Percentiles rank a stretch among this genome's conserved stretches.
Conservation (phyloP, 2,329 filamentous ascomycete genomes). For the Neofusicoccum kwambonambiense region DNA sequence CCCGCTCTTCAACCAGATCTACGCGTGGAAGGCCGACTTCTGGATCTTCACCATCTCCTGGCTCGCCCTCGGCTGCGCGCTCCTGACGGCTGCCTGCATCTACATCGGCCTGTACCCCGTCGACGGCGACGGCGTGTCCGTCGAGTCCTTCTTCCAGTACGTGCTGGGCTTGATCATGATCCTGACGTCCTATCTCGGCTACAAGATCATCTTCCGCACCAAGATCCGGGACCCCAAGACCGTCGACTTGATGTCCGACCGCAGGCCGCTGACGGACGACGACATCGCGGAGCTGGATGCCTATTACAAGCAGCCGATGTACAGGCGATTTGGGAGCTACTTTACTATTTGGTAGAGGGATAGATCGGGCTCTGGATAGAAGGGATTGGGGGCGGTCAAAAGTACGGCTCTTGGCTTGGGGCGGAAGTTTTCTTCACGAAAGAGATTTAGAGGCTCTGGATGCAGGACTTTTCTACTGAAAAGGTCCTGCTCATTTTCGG, state of each 20-base stretch:
- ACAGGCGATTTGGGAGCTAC: slow-evolving; percentile 12
- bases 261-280: not conserved
- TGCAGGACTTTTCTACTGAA: too few relatives aligned
- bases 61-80: slow-evolving; percentile 24
- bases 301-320: slow-evolving; percentile 9
- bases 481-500: not conserved
- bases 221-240: slow-evolving; percentile 1
- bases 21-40: slow-evolving; percentile 29
- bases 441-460: too few relatives aligned
- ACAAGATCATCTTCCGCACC: slow-evolving; percentile 16
- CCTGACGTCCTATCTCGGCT: slow-evolving; percentile 2
- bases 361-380: not conserved
- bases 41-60: slow-evolving; percentile 33
- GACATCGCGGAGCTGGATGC: slow-evolving; percentile 15
- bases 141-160: slow-evolving; percentile 17
- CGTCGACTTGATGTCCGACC: slow-evolving; percentile 1
- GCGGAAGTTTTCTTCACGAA: too few relatives aligned
- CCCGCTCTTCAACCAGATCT: slow-evolving; percentile 27
- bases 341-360: slow-evolving; percentile 11
- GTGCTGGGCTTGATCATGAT: slow-evolving; percentile 15
- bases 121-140: slow-evolving; percentile 7
- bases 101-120: slow-evolving; percentile 15
- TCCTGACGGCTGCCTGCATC: slow-evolving; percentile 10
- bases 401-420: not conserved
- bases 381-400: not conserved